These are phyloP conservation scores for Calonectria naviculata DNA, from an alignment of 2,329 filamentous ascomycete genomes.

Conservation along the genomic window DNA sequence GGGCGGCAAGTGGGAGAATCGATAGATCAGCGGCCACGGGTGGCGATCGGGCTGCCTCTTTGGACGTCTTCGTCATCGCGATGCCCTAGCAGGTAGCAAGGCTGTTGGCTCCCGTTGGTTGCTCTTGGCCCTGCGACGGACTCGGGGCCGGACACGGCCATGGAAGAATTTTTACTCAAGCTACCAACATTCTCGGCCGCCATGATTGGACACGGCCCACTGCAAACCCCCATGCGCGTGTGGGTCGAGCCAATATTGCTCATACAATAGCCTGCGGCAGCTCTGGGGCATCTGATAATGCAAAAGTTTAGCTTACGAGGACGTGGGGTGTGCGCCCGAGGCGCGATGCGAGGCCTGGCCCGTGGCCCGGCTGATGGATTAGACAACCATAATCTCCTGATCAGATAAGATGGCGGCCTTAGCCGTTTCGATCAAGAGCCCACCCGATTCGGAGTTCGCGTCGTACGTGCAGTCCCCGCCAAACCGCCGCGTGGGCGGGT, in stretches of 20 bases:
- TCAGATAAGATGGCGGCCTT: constrained; percentile 16
- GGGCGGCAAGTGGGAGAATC: background rate
- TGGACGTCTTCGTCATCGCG: background rate
- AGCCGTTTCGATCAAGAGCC: background rate
- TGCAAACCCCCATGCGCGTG: background rate
- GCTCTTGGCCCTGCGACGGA: too few species aligned
- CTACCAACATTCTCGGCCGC: background rate
- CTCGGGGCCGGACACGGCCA: background rate
- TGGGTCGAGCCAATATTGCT: constrained; percentile 1
- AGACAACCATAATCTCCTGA: constrained; percentile 18
- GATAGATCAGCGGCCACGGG: background rate
- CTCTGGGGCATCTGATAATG: constrained; percentile 6
- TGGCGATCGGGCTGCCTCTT: background rate
- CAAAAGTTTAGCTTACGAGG: constrained; percentile 4
- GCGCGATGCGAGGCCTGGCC: background rate
- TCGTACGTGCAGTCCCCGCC: constrained; percentile 4
- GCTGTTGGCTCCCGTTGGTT: too few species aligned
- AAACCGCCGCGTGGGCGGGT: background rate
- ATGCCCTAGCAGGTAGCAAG: too few species aligned
- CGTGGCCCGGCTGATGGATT: constrained; percentile 6
- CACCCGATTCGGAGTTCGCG: background rate
- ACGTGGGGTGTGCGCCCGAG: background rate
- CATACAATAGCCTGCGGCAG: background rate
- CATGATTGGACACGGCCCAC: background rate
- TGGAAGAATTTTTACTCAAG: background rate